Evolutionary conservation across 2,329 filamentous ascomycete genomes (phyloP), one percentile per base, ranked within the genome.

Genomic region (Pochonia chlamydosporia): DNA sequence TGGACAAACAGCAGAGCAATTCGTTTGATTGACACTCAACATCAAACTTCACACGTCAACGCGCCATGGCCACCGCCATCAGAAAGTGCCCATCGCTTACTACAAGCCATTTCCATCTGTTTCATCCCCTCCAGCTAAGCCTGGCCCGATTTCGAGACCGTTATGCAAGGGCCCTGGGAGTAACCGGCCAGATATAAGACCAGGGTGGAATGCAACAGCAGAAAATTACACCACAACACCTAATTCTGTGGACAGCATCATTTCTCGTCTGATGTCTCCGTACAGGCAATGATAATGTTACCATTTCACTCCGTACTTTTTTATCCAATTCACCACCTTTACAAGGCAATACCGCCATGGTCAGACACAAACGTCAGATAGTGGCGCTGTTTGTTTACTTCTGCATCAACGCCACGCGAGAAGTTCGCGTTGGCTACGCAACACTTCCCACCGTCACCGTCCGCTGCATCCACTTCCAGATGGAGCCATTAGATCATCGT

Each of bases 381-480:
- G 41, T 35, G 41, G 41, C 41, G 28, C 28, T 43, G 40, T 43
- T 43, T 43, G 41, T 43, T 43, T 43, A 43, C 41, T 43, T 43
- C 25, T 13, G 16, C 33, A 6, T n/a, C 28, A 25, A 21, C 41
- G 41, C 41, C 41, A 43, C 41, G 41, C 41, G 41, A 43, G 28
- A 35, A 11, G 30, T 43, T 36, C 28, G 41, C 41, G 41, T 43
- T 43, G 28, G 24, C 41, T 33, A 14, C 40, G 24, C 40, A 42
- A 42, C 40, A 30, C 40, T 10, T 8, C 7, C 26, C 26, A 28
- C 7, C n/a, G n/a, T n/a, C n/a, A 28, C 8, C 16, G 7, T 10
- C 8, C 24, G n/a, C 11, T 20, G 33, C 33, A 36, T 20, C 33
- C 33, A 20, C 33, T 28, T n/a, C 16, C 33, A 36, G 33, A 36